A percentile compares a stretch with the other conserved stretches of the same genome.
Conservation (phyloP, 2,329 filamentous ascomycete genomes). For the Fusarium torreyae region DNA sequence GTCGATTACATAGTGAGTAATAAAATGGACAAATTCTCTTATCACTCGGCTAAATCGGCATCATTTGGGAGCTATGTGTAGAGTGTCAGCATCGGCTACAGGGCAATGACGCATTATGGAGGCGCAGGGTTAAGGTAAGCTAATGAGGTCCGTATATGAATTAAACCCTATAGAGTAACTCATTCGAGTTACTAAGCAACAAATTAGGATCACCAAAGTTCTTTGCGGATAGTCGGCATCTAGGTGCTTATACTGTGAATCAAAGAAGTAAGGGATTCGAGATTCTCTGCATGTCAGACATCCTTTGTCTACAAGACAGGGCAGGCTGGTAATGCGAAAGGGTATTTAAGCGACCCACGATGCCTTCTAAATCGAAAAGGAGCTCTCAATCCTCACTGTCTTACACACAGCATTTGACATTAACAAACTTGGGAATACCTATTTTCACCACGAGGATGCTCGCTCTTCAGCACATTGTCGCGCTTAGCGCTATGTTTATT, state of each 20-base stretch:
- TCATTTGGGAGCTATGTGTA: not conserved
- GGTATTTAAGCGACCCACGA: not conserved
- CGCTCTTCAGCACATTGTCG: not conserved
- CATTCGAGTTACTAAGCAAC: not conserved
- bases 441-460: not conserved
- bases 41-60: slow-evolving; percentile 4
- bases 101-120: not conserved
- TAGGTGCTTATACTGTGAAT: not conserved
- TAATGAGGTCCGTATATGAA: not conserved
- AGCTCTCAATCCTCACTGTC: not conserved
- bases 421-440: not conserved
- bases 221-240: not conserved
- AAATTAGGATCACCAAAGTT: not conserved
- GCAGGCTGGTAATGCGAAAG: not conserved
- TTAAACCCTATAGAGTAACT: not conserved
- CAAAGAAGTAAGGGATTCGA: not conserved
- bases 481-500: not conserved
- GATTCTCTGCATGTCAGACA: not conserved
- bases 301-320: not conserved
- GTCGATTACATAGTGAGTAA: not conserved
- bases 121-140: not conserved
- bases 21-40: not conserved
- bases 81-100: slow-evolving; percentile 4
- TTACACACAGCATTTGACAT: not conserved
- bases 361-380: not conserved